Evolutionary conservation across 1,284 basidiomycete genomes (phyloP).

Genomic region (Cerrena zonata): DNA sequence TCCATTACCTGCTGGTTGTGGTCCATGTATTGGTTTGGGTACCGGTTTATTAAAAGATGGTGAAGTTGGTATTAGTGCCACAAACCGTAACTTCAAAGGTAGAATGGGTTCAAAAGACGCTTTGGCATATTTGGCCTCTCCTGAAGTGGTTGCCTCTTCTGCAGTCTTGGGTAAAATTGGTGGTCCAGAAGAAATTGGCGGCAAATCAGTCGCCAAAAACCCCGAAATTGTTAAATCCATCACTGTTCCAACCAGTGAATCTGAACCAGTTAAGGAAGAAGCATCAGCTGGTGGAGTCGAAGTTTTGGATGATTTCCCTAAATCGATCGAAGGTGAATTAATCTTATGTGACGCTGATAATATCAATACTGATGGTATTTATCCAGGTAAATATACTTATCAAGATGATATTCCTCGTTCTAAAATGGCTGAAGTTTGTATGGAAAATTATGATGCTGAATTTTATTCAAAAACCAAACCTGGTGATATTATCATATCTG

Average conservation of each 20-base stretch:
- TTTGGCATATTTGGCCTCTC: constrained; percentile 90
- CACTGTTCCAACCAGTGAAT: constrained; percentile 29
- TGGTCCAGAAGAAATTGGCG: constrained; percentile 72
- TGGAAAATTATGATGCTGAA: constrained; percentile 94
- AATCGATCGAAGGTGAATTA: constrained; percentile 75
- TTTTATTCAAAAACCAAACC: constrained; percentile 27
- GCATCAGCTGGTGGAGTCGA: constrained; percentile 42
- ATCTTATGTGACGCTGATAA: constrained; percentile 96
- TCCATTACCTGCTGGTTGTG: constrained; percentile 91
- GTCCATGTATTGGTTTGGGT: constrained; percentile 95
- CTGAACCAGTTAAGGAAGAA: constrained; percentile 37
- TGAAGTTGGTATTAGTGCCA: constrained; percentile 92
- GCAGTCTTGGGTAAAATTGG: constrained; percentile 90
- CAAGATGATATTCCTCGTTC: constrained; percentile 97
- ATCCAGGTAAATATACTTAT: constrained; percentile 99
- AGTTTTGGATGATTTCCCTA: constrained; percentile 78
- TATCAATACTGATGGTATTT: constrained; percentile 96
- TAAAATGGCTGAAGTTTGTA: constrained; percentile 92
- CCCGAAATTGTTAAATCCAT: constrained; percentile 57
- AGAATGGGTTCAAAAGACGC: constrained; percentile 96
- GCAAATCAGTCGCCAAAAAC: constrained; percentile 46
- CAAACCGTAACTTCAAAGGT: constrained; percentile 98
- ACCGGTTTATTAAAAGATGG: constrained; percentile 91
- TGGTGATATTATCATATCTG: constrained; percentile 79
- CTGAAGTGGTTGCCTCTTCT: constrained; percentile 93